phyloP scores from a whole-genome alignment of 2,329 filamentous ascomycete species.

The Phaeosphaeria sp. region DNA sequence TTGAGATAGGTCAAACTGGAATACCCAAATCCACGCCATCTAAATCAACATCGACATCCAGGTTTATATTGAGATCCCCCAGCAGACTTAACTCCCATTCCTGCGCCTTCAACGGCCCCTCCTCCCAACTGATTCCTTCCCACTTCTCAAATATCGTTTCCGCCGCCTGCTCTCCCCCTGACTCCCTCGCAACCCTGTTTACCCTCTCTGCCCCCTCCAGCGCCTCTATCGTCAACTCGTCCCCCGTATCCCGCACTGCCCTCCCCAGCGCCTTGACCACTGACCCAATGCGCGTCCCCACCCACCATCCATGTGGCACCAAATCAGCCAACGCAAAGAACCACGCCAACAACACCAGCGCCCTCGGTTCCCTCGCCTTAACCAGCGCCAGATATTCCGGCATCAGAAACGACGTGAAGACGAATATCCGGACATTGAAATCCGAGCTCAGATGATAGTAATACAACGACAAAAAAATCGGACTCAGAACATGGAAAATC shows the following conservation, averaged over 20 bases:
- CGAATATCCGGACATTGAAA: slow-evolving; percentile 37
- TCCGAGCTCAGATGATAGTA: slow-evolving; percentile 38
- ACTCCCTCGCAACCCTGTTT: slow-evolving; percentile 12
- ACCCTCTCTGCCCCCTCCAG: slow-evolving; percentile 31
- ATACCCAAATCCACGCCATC: neutral
- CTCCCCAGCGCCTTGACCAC: slow-evolving; percentile 32
- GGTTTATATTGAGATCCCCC: slow-evolving; percentile 9
- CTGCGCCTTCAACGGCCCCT: slow-evolving; percentile 26
- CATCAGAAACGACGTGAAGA: slow-evolving; percentile 39
- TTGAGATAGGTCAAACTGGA: neutral
- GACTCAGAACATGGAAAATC: slow-evolving; percentile 37
- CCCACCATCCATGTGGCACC: slow-evolving; percentile 37
- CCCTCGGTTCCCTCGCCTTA: slow-evolving; percentile 28
- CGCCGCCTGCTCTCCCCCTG: slow-evolving; percentile 30
- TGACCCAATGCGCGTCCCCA: slow-evolving; percentile 13
- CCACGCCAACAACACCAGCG: slow-evolving; percentile 37
- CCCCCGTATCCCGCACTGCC: slow-evolving; percentile 14
- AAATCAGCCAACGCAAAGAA: slow-evolving; percentile 35
- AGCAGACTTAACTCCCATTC: slow-evolving; percentile 26
- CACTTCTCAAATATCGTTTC: slow-evolving; percentile 35
- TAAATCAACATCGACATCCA: neutral
- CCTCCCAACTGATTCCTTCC: slow-evolving; percentile 35
- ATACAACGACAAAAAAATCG: slow-evolving; percentile 43
- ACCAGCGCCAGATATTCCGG: slow-evolving; percentile 36
- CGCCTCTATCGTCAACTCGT: slow-evolving; percentile 18